phyloP scores from a whole-genome alignment of 108 stramenopile species.

The Cyclotella kingstonii region DNA sequence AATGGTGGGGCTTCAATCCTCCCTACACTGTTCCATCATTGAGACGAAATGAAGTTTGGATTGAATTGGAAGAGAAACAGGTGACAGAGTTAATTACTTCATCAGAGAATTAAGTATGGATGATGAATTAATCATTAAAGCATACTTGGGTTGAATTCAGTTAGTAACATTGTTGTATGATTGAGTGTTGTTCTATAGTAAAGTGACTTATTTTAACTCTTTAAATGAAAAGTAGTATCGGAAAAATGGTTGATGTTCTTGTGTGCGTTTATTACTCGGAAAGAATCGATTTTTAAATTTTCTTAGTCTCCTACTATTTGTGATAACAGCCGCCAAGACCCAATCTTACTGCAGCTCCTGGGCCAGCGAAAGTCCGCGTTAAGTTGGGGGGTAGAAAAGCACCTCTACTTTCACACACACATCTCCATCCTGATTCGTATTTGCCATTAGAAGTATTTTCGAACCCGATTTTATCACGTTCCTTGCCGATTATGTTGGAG shows the following conservation, averaged over 20 bases:
- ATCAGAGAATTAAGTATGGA: neutral
- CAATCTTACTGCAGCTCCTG: constrained; percentile 30
- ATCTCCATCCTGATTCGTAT: constrained; percentile 27
- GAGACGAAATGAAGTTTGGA: constrained; percentile 44
- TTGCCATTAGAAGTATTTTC: neutral
- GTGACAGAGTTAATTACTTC: constrained; percentile 11
- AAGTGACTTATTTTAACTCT: no score
- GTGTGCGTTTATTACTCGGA: neutral
- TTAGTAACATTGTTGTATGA: neutral
- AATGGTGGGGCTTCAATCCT: constrained; percentile 41
- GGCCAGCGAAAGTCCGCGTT: constrained; percentile 28
- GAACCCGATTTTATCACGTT: neutral
- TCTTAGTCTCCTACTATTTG: constrained; percentile 22
- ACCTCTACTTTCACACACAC: constrained; percentile 41
- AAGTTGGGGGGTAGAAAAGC: constrained; percentile 38
- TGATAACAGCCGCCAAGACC: constrained; percentile 44
- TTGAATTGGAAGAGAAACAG: constrained; percentile 34
- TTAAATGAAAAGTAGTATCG: no score
- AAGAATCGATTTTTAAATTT: neutral
- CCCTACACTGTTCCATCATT: constrained; percentile 41
- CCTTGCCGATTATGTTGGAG: no score
- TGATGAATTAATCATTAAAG: neutral
- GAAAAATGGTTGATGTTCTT: neutral
- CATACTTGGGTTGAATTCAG: neutral
- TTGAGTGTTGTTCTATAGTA: no score